These are phyloP conservation scores for Chrysanthemum seticuspe DNA, from an alignment of 129 eudicot genomes.

Conservation along the genomic window DNA sequence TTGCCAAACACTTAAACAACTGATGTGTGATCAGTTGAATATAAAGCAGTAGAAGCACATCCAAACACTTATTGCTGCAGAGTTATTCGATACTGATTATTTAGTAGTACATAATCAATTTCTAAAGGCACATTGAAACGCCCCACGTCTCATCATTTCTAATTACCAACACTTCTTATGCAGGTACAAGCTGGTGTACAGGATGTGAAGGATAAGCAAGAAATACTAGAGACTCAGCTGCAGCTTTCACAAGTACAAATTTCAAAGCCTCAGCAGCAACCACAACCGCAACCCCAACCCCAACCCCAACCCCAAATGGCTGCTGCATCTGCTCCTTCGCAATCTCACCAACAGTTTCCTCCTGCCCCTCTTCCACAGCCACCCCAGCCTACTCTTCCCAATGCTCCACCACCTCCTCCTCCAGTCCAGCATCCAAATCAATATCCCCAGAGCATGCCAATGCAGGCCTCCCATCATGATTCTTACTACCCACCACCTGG, in stretches of 20 bases:
- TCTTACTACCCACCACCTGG: slow-evolving; percentile 59
- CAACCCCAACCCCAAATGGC: slow-evolving; percentile 32
- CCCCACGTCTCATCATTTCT: not conserved
- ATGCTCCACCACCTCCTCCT: slow-evolving; percentile 57
- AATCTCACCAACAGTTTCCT: slow-evolving; percentile 49
- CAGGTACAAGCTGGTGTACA: slow-evolving; percentile 80
- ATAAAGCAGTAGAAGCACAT: not conserved
- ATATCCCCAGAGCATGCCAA: slow-evolving; percentile 39
- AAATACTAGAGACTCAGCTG: slow-evolving; percentile 70
- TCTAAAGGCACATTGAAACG: not conserved
- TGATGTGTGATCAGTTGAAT: not conserved
- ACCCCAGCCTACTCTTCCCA: slow-evolving; percentile 40
- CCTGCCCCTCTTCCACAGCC: slow-evolving; percentile 29
- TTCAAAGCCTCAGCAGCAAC: slow-evolving; percentile 50
- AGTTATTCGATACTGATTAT: not conserved
- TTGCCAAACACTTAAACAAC: not conserved
- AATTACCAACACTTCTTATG: slow-evolving; percentile 17
- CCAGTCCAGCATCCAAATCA: slow-evolving; percentile 47
- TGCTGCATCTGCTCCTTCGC: slow-evolving; percentile 36
- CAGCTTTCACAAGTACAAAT: slow-evolving; percentile 64
- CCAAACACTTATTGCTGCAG: not conserved
- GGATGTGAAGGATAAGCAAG: slow-evolving; percentile 84
- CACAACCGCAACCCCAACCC: slow-evolving; percentile 33
- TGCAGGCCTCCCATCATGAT: slow-evolving; percentile 47
- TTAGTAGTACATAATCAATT: not conserved